A percentile compares a stretch with the other conserved stretches of the same genome.
phyloP scores from a whole-genome alignment of 768 basidiomycete species.

The Amanita molliuscula region DNA sequence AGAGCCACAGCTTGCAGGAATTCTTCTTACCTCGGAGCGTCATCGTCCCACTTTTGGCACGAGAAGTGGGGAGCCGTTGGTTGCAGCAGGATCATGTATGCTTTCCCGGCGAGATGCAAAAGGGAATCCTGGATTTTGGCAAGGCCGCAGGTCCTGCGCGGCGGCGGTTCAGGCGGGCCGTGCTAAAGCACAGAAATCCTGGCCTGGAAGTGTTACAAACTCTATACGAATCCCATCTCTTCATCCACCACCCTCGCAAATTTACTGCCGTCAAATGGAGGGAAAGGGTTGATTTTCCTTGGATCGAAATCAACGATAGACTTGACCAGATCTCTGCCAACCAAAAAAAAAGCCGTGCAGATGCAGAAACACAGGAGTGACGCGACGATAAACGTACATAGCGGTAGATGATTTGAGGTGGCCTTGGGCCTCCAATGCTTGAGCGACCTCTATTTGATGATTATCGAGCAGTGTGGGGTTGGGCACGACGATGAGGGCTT shows the following conservation, averaged over 20 bases:
- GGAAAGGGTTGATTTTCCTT: conserved; percentile 43
- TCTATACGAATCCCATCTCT: conserved; percentile 60
- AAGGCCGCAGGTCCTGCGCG: no score
- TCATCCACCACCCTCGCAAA: conserved; percentile 65
- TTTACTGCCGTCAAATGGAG: conserved; percentile 53
- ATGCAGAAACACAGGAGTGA: not conserved
- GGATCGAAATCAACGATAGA: conserved; percentile 41
- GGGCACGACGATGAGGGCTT: conserved; percentile 78
- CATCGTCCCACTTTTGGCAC: no score
- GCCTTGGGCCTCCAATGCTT: conserved; percentile 45
- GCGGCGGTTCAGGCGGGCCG: no score
- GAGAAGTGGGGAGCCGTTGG: no score
- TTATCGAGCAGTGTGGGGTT: conserved; percentile 86
- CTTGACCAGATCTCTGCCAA: conserved; percentile 40
- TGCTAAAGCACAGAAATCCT: no score
- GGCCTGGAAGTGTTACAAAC: not conserved
- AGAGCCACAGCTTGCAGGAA: no score
- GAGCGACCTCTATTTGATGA: conserved; percentile 86
- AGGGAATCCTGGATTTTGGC: no score
- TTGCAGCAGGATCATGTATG: no score
- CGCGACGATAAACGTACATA: conserved; percentile 33
- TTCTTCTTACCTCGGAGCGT: no score
- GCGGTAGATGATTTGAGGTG: conserved; percentile 50
- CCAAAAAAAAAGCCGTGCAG: no score
- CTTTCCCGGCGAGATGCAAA: no score